Base-by-base conservation (phyloP, 371 early-diverging fungal genomes). In the Syncephalastrum racemosum region DNA sequence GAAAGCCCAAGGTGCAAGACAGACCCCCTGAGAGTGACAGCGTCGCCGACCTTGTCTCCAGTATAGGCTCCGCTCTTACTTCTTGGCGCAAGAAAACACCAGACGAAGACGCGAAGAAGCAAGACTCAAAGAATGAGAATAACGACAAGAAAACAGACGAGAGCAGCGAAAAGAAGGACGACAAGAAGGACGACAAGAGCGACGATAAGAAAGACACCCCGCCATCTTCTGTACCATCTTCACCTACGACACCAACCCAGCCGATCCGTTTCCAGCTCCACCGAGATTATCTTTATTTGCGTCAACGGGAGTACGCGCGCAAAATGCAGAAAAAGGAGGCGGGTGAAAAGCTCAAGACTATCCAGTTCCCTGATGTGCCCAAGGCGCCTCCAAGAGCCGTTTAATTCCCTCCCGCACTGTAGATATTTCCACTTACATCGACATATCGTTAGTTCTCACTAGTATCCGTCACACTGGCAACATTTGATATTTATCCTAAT, bases 351-450 rank as follows among this genome's bases (percentile, higher is more conserved):
- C 46, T 84, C 16, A 69, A 73, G 20, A 64, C 54, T 1, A 23
- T 76, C 7, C 66, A 77, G 15, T 84, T 84, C 42, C 83, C 85
- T 24, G 75, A 80, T 58, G 82, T 82, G 14, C 82, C 85, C 8
- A 77, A 73, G 31, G 56, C 54, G 18, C 50, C 48, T 5, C 66
- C 66, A 15, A 53, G 16, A 18, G 49, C 49, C 12, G 36, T 12
- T 2, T 31, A 31, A 31, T 31, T 10, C 10, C 36, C 36, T 31
- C 36, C 36, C 36, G 36, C 10, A 31, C 36, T 31, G 36, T 31
- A 31, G 36, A 31, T 31, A 31, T 31, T 31, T 8, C 36, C 36
- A 31, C n/a, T n/a, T 10, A 31, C 36, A 31, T 10, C 10, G 10
- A 31, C 36, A 8, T 31, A 31, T 31, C 36, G 36, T 31, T 31